phyloP scores from a whole-genome alignment of 306 rosid species.

The Canavalia ensiformis region DNA sequence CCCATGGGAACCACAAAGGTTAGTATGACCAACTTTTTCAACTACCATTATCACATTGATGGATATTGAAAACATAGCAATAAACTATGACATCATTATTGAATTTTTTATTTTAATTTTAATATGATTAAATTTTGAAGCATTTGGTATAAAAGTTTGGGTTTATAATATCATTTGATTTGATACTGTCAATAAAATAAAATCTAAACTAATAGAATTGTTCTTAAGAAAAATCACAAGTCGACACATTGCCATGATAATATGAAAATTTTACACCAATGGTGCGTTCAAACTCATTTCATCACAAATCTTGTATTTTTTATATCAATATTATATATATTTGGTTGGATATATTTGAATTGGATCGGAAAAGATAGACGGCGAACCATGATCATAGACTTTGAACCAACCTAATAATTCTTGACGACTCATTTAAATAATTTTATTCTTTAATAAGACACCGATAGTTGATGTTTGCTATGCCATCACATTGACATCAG shows the following conservation, averaged over 20 bases:
- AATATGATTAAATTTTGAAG: neutral
- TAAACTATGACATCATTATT: neutral
- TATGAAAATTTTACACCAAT: neutral
- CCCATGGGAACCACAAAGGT: constrained; percentile 17
- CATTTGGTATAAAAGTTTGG: neutral
- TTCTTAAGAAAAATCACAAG: neutral
- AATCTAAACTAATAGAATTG: neutral
- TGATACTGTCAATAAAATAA: neutral
- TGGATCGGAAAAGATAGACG: neutral
- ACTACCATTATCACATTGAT: neutral
- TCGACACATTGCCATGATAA: neutral
- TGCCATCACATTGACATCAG: neutral
- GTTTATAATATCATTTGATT: neutral
- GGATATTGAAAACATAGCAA: neutral
- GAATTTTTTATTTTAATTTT: neutral
- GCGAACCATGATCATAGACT: neutral
- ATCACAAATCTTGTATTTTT: neutral
- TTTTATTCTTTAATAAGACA: neutral
- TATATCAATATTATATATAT: neutral
- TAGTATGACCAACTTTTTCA: constrained; percentile 6
- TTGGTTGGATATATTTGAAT: neutral
- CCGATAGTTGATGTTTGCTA: too few species aligned
- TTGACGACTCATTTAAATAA: neutral
- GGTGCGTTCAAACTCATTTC: neutral
- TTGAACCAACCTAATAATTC: neutral